Base-by-base conservation (phyloP, 2,329 filamentous ascomycete species). In the Alternaria tenuissima region DNA sequence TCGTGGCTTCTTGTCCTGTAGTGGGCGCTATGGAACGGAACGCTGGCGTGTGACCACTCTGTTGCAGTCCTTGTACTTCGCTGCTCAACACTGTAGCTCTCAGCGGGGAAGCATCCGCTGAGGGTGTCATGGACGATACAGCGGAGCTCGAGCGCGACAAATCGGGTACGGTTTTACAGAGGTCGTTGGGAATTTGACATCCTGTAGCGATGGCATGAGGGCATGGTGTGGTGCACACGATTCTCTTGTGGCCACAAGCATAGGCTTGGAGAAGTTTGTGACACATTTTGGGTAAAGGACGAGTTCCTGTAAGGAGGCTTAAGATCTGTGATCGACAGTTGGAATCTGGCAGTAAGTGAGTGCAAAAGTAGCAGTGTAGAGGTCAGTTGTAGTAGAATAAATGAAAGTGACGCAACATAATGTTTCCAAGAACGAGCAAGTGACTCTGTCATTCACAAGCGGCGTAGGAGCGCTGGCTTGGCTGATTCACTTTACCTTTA, bases 141-240 rank as follows among this genome's bases (percentile, higher is more conserved):
- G 55, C 54, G 7, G 65, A 61, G 30, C 41, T 59, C 14, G 60
- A 61, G 54, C 61, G 60, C 12, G 49, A 53, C 56, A 64, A 28
- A 3, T 49, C 48, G 12, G 30, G 12, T 1, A 14, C 43, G n/a
- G 22, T 43, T 38, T 22, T 20, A 18, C 11, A 7, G 16, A 24
- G 16, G 24, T 34, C 18, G 28, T 41, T 6, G 41, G 48, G 32
- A 14, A 53, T 22, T 3, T 16, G 41, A 11, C n/a, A 20, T 8
- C 52, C 52, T 18, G 47, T 56, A 22, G 57, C 57, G 18, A 52
- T 39, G 41, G 57, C 73, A 52, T 68, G 59, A 1, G 59, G 52
- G 43, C 74, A 76, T 16, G 71, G 68, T 5, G 73, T 76, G 16
- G 63, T 71, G 61, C 68, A 74, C 53, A 75, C 64, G 7, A 51